Conservation (phyloP, 1,139 yeast genomes). For the Candida neerlandica region DNA sequence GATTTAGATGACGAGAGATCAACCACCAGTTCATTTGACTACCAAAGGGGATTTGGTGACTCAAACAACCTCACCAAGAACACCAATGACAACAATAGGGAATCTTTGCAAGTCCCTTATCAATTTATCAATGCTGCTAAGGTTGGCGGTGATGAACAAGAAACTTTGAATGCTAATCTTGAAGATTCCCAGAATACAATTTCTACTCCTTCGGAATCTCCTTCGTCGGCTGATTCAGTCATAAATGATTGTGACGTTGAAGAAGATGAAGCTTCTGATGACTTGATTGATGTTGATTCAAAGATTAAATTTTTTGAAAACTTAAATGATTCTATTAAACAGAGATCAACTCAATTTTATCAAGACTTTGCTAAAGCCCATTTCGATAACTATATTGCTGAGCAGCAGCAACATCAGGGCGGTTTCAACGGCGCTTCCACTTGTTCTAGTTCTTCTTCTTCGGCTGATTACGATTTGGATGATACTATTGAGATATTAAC, state of each 20-base stretch:
- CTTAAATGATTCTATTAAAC: constrained; percentile 30
- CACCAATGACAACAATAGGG: background rate
- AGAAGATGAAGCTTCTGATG: background rate
- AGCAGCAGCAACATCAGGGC: constrained; percentile 12
- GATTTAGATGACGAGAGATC: constrained; percentile 43
- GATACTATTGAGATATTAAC: constrained; percentile 9
- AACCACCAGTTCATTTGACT: constrained; percentile 22
- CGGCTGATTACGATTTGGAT: constrained; percentile 4
- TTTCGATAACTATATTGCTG: constrained; percentile 19
- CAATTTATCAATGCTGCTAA: constrained; percentile 1
- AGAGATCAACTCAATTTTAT: constrained; percentile 27
- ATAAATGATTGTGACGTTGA: background rate
- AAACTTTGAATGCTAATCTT: background rate
- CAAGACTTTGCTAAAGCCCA: constrained; percentile 22
- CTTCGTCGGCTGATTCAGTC: background rate
- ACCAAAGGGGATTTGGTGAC: background rate
- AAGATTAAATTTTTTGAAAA: constrained; percentile 32
- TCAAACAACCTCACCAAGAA: background rate
- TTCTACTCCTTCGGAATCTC: background rate
- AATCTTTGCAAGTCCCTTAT: constrained; percentile 12
- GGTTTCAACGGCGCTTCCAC: background rate
- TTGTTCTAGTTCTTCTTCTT: background rate
- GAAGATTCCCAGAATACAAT: constrained; percentile 2
- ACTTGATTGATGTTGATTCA: constrained; percentile 12
- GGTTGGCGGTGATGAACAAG: background rate